Base-by-base conservation (phyloP, 805 yeast genomes). In the Kodamaea kaohsiungensis region DNA sequence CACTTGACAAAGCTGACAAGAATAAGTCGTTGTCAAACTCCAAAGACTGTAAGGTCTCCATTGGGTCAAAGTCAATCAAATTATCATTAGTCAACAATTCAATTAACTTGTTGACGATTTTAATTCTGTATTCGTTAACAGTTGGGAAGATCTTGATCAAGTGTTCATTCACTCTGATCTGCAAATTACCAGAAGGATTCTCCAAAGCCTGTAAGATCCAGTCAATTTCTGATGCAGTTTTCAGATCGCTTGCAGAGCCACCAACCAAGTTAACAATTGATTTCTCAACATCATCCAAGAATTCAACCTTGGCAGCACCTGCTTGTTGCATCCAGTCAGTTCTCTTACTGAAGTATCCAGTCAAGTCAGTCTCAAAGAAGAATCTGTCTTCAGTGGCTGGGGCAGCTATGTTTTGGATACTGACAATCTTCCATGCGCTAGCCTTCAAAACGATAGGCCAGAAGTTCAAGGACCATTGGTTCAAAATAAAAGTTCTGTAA, bases 191-290 rank as follows among this genome's bases (percentile, higher is more conserved):
- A 3, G 82, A 75, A 49, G 76, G 74, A 39, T 51, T 57, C n/a
- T 55, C 63, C 57, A 90, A 73, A 13, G 83, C 79, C 12, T 70
- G 67, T 49, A 84, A 78, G 33, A 90, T 62, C 70, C 91, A 89
- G 22, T 80, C 81, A 49, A 87, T 77, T 49, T 86, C 90, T 7
- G 66, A 35, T 27, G 64, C 68, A 10, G 12, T 15, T 52, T 77
- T 76, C 62, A 83, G 82, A 54, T 89, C 96, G 56, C 80, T 84
- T 1, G 65, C 45, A 9, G 42, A 51, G 8, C 80, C 73, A 6
- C 88, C 79, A 13, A 91, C 81, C 52, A 88, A 68, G n/a, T 79
- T 73, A 17, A 88, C 77, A 10, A 91, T 65, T 4, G 79, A 73
- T 2, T 61, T 56, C 64, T 91, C 97, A 52, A 90, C 82, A 0